Evolutionary conservation across 345 rosid genomes (phyloP).

Genomic region (Citropsis articulata): DNA sequence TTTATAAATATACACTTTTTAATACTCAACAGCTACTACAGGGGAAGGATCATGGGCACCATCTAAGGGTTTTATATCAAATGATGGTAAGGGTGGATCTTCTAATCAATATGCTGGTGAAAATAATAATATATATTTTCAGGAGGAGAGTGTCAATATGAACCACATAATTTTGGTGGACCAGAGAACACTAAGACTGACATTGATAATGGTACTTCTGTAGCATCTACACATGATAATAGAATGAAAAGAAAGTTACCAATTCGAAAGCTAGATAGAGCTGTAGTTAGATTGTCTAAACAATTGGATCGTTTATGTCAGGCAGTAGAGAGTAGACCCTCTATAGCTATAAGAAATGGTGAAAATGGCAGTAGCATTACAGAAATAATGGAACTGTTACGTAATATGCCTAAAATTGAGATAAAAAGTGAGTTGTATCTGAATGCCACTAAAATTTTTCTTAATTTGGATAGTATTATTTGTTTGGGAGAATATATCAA

Average conservation of each 20-base stretch:
- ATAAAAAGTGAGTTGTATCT: neutral
- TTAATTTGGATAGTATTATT: no score
- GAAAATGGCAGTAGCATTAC: neutral
- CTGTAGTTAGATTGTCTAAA: neutral
- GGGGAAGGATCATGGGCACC: neutral
- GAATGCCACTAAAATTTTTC: neutral
- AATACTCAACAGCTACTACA: no score
- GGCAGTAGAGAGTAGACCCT: neutral
- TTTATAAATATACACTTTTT: no score
- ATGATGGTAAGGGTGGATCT: neutral
- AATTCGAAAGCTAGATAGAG: no score
- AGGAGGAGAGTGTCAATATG: neutral
- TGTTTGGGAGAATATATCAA: no score
- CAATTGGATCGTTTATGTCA: neutral
- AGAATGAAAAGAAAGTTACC: neutral
- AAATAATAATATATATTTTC: neutral
- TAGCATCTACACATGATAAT: neutral
- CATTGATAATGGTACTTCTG: neutral
- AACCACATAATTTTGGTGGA: neutral
- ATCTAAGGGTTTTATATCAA: neutral
- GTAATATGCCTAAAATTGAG: neutral
- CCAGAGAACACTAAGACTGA: neutral
- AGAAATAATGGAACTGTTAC: neutral
- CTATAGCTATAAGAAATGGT: neutral
- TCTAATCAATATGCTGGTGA: no score